These are phyloP conservation scores for Geoglossum cookeanum DNA, from an alignment of 2,329 filamentous ascomycete species.

Conservation along the genomic window DNA sequence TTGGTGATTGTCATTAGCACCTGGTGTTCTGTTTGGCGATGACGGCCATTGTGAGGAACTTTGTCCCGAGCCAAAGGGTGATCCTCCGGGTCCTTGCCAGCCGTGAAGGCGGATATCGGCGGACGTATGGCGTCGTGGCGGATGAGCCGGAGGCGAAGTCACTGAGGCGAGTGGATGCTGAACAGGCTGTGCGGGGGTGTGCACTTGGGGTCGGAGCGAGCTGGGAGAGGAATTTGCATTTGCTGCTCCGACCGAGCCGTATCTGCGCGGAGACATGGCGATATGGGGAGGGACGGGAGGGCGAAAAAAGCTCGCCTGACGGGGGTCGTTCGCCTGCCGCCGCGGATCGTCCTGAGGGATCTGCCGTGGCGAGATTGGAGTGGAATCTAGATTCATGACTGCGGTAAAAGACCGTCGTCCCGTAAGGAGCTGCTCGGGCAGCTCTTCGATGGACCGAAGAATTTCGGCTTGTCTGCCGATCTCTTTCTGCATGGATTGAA, in stretches of 20 bases:
- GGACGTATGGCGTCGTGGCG: slow-evolving; percentile 75
- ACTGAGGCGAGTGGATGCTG: slow-evolving; percentile 41
- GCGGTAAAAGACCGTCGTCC: slow-evolving; percentile 48
- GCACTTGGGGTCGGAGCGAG: slow-evolving; percentile 50
- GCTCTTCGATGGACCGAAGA: slow-evolving; percentile 34
- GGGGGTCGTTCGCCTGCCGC: slow-evolving; percentile 24
- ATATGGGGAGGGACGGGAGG: slow-evolving; percentile 68
- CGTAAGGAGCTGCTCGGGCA: slow-evolving; percentile 46
- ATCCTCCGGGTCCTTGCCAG: slow-evolving; percentile 40
- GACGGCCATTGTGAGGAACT: slow-evolving; percentile 46
- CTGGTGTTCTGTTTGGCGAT: slow-evolving; percentile 35
- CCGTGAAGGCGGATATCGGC: slow-evolving; percentile 86
- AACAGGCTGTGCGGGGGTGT: slow-evolving; percentile 35
- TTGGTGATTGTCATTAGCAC: slow-evolving; percentile 32
- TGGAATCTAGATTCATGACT: slow-evolving; percentile 42
- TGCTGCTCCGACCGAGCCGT: slow-evolving; percentile 61
- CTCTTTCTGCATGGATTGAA: slow-evolving; percentile 40
- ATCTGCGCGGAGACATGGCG: slow-evolving; percentile 58
- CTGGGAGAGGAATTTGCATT: slow-evolving; percentile 49
- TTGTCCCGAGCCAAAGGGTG: slow-evolving; percentile 47
- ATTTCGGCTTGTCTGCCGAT: slow-evolving; percentile 41
- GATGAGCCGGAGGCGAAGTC: slow-evolving; percentile 40
- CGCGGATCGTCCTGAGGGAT: slow-evolving; percentile 69
- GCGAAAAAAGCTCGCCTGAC: slow-evolving; percentile 48
- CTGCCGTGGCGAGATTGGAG: slow-evolving; percentile 75